Conservation (phyloP, 345 rosid genomes). For the Populus tremula region DNA sequence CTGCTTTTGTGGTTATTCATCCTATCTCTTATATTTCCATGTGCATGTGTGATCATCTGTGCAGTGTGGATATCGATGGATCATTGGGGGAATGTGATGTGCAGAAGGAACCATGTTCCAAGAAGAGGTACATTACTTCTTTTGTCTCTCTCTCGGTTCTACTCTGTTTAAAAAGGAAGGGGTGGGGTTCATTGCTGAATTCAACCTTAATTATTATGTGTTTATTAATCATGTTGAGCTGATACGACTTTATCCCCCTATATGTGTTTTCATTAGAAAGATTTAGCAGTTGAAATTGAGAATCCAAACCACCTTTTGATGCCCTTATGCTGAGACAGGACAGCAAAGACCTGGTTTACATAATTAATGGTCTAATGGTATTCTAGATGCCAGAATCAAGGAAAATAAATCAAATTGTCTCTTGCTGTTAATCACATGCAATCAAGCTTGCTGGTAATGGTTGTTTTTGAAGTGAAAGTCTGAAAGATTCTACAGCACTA, state of each 20-base stretch:
- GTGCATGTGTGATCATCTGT: constrained; percentile 19
- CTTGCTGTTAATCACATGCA: not conserved
- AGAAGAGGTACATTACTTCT: constrained; percentile 57
- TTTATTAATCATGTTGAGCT: not conserved
- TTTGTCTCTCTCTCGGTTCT: not conserved
- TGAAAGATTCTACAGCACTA: not conserved
- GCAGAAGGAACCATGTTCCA: constrained; percentile 67
- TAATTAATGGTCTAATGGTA: not conserved
- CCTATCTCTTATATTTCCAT: not conserved
- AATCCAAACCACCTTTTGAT: not conserved
- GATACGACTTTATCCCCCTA: not conserved
- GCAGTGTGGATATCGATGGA: constrained; percentile 63
- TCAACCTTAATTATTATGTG: not conserved
- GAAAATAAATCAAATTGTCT: not conserved
- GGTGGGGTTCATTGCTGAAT: not conserved
- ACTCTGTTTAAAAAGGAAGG: not conserved
- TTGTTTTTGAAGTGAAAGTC: not conserved
- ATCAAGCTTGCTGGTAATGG: not conserved
- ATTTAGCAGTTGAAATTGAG: not conserved
- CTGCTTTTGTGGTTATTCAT: not conserved
- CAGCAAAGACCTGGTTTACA: not conserved
- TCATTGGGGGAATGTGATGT: constrained; percentile 65
- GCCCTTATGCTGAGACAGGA: not conserved
- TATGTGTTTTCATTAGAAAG: not conserved
- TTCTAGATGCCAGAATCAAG: not conserved